Evolutionary conservation across 177 flowering plant species (phyloP).

Genomic region (Telopea speciosissima): DNA sequence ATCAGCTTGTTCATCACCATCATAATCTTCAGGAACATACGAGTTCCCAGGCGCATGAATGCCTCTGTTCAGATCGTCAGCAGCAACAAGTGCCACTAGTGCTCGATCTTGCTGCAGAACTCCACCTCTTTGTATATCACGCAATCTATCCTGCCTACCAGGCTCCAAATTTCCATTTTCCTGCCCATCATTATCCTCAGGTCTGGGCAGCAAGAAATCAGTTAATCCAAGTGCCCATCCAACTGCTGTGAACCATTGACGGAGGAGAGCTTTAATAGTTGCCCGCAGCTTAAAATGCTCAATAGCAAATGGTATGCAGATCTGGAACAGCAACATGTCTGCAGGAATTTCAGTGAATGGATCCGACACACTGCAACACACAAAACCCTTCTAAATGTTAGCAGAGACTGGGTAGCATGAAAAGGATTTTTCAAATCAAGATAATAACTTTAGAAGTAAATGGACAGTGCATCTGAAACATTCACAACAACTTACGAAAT

Average conservation of each 20-base stretch:
- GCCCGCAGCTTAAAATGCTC: slow-evolving; percentile 88
- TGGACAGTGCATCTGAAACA: neutral
- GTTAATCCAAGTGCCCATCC: slow-evolving; percentile 97
- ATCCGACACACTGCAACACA: slow-evolving; percentile 76
- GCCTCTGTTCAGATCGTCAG: slow-evolving; percentile 36
- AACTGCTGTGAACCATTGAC: slow-evolving; percentile 81
- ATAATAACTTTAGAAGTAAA: neutral
- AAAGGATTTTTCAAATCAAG: neutral
- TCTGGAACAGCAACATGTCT: slow-evolving; percentile 95
- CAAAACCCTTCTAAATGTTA: slow-evolving; percentile 1
- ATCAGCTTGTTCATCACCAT: slow-evolving; percentile 70
- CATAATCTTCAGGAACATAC: slow-evolving; percentile 56
- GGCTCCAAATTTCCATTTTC: slow-evolving; percentile 69
- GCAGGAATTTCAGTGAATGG: slow-evolving; percentile 99
- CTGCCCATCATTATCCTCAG: slow-evolving; percentile 67
- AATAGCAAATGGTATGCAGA: slow-evolving; percentile 92
- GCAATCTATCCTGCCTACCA: slow-evolving; percentile 60
- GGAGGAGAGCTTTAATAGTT: slow-evolving; percentile 80
- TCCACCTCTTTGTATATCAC: slow-evolving; percentile 37
- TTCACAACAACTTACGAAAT: slow-evolving; percentile 58
- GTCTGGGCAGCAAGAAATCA: slow-evolving; percentile 73
- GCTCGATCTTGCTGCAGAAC: slow-evolving; percentile 49
- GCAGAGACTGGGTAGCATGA: neutral
- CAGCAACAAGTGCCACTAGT: slow-evolving; percentile 33
- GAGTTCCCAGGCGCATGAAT: slow-evolving; percentile 27